These are phyloP conservation scores for Mikania micrantha DNA, from an alignment of 129 eudicot species.

Conservation along the genomic window DNA sequence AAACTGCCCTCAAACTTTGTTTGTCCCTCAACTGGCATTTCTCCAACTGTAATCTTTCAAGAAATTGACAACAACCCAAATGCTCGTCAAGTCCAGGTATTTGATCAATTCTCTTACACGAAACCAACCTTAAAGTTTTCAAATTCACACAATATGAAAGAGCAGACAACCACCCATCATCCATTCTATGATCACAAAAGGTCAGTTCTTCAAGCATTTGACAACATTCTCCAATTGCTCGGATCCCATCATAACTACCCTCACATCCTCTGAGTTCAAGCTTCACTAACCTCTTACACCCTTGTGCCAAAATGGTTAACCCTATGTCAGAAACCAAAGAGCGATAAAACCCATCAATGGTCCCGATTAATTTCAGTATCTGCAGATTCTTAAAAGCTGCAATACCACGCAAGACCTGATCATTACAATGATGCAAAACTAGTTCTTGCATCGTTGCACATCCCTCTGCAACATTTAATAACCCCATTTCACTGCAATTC, in stretches of 20 bases:
- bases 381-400: conserved; percentile 58
- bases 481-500: conserved; percentile 64
- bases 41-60: conserved; percentile 66
- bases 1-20: conserved; percentile 53
- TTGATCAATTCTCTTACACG: conserved; percentile 60
- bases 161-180: conserved; percentile 74
- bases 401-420: conserved; percentile 49
- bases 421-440: conserved; percentile 65
- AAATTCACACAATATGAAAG: conserved; percentile 66
- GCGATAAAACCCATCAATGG: conserved; percentile 49
- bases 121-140: conserved; percentile 55
- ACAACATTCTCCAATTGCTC: conserved; percentile 83
- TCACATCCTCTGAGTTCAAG: conserved; percentile 78
- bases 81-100: conserved; percentile 51
- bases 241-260: conserved; percentile 82
- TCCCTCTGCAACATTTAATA: conserved; percentile 54
- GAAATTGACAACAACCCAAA: conserved; percentile 45
- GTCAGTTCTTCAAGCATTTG: conserved; percentile 79
- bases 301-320: conserved; percentile 82
- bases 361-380: conserved; percentile 66
- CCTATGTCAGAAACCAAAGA: conserved; percentile 72
- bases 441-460: conserved; percentile 62
- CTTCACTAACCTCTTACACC: conserved; percentile 76
- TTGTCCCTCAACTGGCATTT: conserved; percentile 65
- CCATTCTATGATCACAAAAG: conserved; percentile 55